These are phyloP conservation scores for Fomitopsis pinicola DNA, from an alignment of 1,284 basidiomycete genomes.

Conservation along the genomic window DNA sequence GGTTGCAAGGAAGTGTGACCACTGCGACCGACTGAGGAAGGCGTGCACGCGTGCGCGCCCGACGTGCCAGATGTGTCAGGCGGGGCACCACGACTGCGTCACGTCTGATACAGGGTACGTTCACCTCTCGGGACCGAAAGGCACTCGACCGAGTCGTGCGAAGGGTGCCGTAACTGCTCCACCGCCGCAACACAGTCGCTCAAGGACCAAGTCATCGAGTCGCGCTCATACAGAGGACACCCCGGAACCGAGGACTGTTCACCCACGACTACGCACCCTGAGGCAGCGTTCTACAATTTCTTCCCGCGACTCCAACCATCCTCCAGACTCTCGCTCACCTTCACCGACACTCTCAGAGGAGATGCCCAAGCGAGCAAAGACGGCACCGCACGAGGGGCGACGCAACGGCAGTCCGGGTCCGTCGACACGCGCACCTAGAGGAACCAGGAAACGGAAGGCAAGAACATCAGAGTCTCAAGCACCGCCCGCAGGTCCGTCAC, in stretches of 20 bases:
- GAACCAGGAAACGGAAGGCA: neutral
- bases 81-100: neutral
- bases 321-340: neutral
- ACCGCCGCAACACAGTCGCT: neutral
- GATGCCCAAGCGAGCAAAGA: neutral
- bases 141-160: neutral
- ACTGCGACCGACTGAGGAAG: slow-evolving; percentile 2
- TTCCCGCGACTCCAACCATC: neutral
- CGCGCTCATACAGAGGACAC: neutral
- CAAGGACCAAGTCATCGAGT: neutral
- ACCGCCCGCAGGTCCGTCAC: neutral
- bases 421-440: neutral
- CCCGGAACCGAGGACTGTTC: neutral
- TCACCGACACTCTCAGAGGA: neutral
- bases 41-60: slow-evolving; percentile 7
- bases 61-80: slow-evolving; percentile 4
- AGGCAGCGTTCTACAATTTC: neutral
- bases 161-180: neutral
- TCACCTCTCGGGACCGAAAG: slow-evolving; percentile 3
- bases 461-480: neutral
- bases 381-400: neutral
- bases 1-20: slow-evolving; percentile 4
- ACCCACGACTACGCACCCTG: neutral
- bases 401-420: neutral
- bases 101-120: neutral